These are phyloP conservation scores for Mucor racemosus DNA, from an alignment of 371 early-diverging fungal species.

Conservation along the genomic window DNA sequence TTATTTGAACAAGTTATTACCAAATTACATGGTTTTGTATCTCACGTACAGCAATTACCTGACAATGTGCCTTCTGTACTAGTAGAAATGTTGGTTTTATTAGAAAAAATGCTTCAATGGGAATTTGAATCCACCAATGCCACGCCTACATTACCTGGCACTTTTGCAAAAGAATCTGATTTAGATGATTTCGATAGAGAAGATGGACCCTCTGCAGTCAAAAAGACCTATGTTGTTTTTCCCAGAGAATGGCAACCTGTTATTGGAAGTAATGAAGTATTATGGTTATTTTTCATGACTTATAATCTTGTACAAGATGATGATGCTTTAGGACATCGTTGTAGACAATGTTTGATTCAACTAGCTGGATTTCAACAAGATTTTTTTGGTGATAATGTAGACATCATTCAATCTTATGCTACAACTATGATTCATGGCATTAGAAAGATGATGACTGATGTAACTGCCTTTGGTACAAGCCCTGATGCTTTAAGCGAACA, in stretches of 20 bases:
- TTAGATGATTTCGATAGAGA: constrained; percentile 56
- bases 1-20: constrained; percentile 42
- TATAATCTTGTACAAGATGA: constrained; percentile 53
- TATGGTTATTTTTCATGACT: constrained; percentile 63
- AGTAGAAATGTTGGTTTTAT: constrained; percentile 50
- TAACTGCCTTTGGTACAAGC: constrained; percentile 33
- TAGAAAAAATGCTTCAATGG: constrained; percentile 73
- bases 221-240: constrained; percentile 46
- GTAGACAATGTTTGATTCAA: constrained; percentile 70
- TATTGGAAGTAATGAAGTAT: constrained; percentile 57
- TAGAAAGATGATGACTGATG: constrained; percentile 54
- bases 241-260: constrained; percentile 54
- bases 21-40: constrained; percentile 36
- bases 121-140: constrained; percentile 63
- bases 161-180: constrained; percentile 47
- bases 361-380: constrained; percentile 73
- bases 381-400: constrained; percentile 57
- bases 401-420: constrained; percentile 49
- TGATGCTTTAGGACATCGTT: constrained; percentile 58
- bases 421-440: constrained; percentile 63
- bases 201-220: constrained; percentile 42
- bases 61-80: constrained; percentile 31
- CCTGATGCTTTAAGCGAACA: constrained; percentile 43
- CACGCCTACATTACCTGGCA: constrained; percentile 48
- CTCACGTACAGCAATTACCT: constrained; percentile 34